phyloP scores from a whole-genome alignment of 768 basidiomycete species.

The Leccinum variicolor region DNA sequence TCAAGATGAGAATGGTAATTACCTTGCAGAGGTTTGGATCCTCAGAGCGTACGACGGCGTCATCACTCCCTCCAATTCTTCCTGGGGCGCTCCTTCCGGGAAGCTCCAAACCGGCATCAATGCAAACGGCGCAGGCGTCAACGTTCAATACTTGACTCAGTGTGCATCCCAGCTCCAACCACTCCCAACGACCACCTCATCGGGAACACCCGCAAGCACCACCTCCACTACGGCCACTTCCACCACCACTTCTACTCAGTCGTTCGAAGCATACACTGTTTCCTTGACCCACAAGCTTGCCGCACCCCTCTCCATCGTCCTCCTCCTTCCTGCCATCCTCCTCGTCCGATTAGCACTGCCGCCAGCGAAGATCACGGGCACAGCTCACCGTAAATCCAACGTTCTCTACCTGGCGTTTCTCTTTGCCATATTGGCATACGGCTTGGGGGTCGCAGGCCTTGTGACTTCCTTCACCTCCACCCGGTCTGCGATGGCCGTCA shows the following conservation, averaged over 20 bases:
- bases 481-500: slow-evolving; percentile 22
- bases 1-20: slow-evolving; percentile 58
- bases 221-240: slow-evolving; percentile 5
- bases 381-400: slow-evolving; percentile 20
- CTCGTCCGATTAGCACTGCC: slow-evolving; percentile 41
- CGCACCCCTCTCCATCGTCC: slow-evolving; percentile 46
- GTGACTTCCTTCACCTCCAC: slow-evolving; percentile 61
- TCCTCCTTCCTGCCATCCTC: slow-evolving; percentile 42
- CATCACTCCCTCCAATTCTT: slow-evolving; percentile 49
- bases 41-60: slow-evolving; percentile 68
- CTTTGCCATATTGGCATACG: slow-evolving; percentile 49
- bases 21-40: slow-evolving; percentile 76
- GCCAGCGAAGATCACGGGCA: slow-evolving; percentile 24
- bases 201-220: slow-evolving; percentile 11
- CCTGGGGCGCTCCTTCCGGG: slow-evolving; percentile 70
- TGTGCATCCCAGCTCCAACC: slow-evolving; percentile 48
- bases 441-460: slow-evolving; percentile 60
- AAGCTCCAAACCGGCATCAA: slow-evolving; percentile 56
- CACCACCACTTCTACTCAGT: slow-evolving; percentile 10
- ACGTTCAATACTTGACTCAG: slow-evolving; percentile 50
- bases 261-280: slow-evolving; percentile 36
- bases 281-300: slow-evolving; percentile 46
- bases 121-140: slow-evolving; percentile 69
- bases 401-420: slow-evolving; percentile 37
- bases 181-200: slow-evolving; percentile 22